Percentiles rank a stretch among this genome's conserved stretches.
These are phyloP conservation scores for Chytriomyces sp. DNA, from an alignment of 192 early-diverging fungal species.

Conservation along the genomic window DNA sequence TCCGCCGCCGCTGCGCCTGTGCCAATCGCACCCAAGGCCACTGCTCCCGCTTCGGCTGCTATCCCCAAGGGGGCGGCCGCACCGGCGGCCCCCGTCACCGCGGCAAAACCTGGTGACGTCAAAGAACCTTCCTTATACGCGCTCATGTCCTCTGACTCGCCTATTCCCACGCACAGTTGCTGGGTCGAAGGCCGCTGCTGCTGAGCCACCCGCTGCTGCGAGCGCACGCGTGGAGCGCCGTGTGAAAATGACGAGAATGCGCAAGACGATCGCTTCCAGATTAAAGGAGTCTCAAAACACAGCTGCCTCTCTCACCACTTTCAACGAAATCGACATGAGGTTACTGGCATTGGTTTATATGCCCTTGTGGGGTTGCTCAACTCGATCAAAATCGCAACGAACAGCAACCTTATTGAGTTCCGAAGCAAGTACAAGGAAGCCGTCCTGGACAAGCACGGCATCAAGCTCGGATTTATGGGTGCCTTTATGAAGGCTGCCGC, in stretches of 20 bases:
- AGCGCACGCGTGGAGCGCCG: slow-evolving; percentile 38
- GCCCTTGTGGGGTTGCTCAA: neutral
- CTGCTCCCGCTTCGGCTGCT: slow-evolving; percentile 45
- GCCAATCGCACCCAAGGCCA: slow-evolving; percentile 42
- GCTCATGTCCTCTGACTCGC: no score
- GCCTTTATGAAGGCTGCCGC: slow-evolving; percentile 93
- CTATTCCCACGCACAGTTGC: no score
- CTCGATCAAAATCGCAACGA: neutral
- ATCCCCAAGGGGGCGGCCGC: slow-evolving; percentile 37
- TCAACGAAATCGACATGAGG: slow-evolving; percentile 99
- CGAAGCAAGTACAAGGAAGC: slow-evolving; percentile 93
- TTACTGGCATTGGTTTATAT: slow-evolving; percentile 14
- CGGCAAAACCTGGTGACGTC: slow-evolving; percentile 22
- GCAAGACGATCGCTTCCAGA: slow-evolving; percentile 87
- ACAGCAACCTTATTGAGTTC: slow-evolving; percentile 83
- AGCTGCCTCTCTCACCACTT: slow-evolving; percentile 96
- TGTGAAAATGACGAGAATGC: slow-evolving; percentile 97
- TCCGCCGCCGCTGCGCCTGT: slow-evolving; percentile 35
- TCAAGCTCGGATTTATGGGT: slow-evolving; percentile 99
- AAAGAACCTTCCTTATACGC: neutral
- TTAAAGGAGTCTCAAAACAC: slow-evolving; percentile 97
- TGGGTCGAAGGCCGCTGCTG: slow-evolving; percentile 26
- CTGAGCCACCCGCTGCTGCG: slow-evolving; percentile 3
- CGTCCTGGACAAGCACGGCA: slow-evolving; percentile 89
- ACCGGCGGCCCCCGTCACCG: slow-evolving; percentile 41